Percentiles rank a stretch among this genome's conserved stretches.
These are phyloP conservation scores for Cladochytrium replicatum DNA, from an alignment of 192 early-diverging fungal genomes.

Conservation along the genomic window DNA sequence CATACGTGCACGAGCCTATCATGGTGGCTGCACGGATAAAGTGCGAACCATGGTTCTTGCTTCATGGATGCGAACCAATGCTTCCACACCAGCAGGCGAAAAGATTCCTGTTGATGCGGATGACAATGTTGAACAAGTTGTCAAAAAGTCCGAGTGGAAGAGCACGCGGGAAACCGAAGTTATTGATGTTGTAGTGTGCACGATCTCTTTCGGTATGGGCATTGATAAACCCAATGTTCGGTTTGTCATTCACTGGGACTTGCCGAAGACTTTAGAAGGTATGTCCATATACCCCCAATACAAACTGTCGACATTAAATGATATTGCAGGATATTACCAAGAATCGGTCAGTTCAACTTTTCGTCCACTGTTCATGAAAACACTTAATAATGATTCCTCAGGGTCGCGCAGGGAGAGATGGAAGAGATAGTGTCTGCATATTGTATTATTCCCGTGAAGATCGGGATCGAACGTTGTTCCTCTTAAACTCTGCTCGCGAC, in stretches of 20 bases:
- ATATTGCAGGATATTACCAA: constrained; percentile 84
- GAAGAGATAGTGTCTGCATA: constrained; percentile 25
- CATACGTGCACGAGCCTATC: constrained; percentile 29
- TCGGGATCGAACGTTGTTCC: constrained; percentile 23
- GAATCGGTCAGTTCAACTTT: constrained; percentile 22
- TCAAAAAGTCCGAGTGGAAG: constrained; percentile 2
- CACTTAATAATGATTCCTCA: not conserved
- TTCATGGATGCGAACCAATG: constrained; percentile 22
- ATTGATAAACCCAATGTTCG: constrained; percentile 93
- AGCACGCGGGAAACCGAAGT: not conserved
- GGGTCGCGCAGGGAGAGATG: constrained; percentile 37
- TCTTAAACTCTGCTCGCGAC: constrained; percentile 8
- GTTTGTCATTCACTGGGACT: constrained; percentile 84
- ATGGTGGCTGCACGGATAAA: constrained; percentile 23
- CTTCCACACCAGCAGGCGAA: not conserved
- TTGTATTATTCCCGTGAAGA: constrained; percentile 34
- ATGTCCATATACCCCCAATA: not conserved
- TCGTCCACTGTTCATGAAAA: not conserved
- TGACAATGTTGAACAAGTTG: not conserved
- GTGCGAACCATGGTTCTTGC: constrained; percentile 12
- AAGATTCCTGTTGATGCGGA: not conserved
- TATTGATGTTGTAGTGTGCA: constrained; percentile 37
- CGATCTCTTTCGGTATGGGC: constrained; percentile 75
- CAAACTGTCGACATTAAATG: no score
- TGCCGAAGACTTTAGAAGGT: constrained; percentile 80